A percentile compares a stretch with the other conserved stretches of the same genome.
These are phyloP conservation scores for Trypanosoma vivax DNA, from an alignment of 208 protist genomes.

Conservation along the genomic window DNA sequence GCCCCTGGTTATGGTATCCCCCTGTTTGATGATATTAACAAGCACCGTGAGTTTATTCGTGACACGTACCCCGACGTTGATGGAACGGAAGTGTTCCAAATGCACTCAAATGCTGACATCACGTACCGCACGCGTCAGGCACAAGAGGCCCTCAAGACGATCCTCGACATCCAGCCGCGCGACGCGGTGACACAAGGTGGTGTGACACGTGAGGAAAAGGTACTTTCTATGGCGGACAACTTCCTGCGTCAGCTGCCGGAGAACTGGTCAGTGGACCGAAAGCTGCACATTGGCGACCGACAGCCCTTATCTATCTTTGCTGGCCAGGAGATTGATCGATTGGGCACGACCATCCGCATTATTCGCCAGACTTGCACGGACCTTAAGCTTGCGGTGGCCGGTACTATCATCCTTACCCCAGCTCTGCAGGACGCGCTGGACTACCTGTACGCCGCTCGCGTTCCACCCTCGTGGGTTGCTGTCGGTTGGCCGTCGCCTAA, in stretches of 20 bases:
- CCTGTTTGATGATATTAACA: slow-evolving; percentile 91
- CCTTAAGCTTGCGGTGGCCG: slow-evolving; percentile 95
- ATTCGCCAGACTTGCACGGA: slow-evolving; percentile 88
- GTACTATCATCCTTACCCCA: slow-evolving; percentile 96
- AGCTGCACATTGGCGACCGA: slow-evolving; percentile 67
- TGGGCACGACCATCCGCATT: slow-evolving; percentile 74
- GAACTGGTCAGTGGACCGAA: slow-evolving; percentile 87
- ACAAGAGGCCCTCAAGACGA: slow-evolving; percentile 91
- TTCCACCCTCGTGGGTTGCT: slow-evolving; percentile 93
- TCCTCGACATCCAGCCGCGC: slow-evolving; percentile 95
- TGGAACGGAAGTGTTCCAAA: slow-evolving; percentile 95
- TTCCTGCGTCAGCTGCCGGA: slow-evolving; percentile 89
- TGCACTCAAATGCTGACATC: slow-evolving; percentile 97
- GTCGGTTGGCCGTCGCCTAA: slow-evolving; percentile 94
- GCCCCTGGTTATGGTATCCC: slow-evolving; percentile 83
- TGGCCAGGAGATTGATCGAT: slow-evolving; percentile 94
- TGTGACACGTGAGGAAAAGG: slow-evolving; percentile 91
- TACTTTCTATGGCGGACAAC: slow-evolving; percentile 82
- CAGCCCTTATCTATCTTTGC: slow-evolving; percentile 96
- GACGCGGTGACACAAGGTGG: slow-evolving; percentile 77
- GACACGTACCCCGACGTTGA: slow-evolving; percentile 94
- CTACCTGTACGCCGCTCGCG: slow-evolving; percentile 94
- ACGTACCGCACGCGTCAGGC: slow-evolving; percentile 91
- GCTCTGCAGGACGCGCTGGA: slow-evolving; percentile 92
- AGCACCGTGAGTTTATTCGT: slow-evolving; percentile 90